Conservation (phyloP, 495 filamentous ascomycete genomes). For the Penicillium manginii region DNA sequence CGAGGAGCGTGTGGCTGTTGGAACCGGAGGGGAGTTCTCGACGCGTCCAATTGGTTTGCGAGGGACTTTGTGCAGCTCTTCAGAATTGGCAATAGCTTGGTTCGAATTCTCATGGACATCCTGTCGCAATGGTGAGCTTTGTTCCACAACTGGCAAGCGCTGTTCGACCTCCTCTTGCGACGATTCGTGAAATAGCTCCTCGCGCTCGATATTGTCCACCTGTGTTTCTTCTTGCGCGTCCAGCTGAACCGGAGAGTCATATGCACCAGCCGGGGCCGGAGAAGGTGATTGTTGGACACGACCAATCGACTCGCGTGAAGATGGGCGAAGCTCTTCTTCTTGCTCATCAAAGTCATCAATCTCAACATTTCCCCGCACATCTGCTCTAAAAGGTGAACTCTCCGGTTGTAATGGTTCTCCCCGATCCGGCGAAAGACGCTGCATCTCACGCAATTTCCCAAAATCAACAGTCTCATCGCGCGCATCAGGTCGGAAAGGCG, state of each 20-base stretch:
- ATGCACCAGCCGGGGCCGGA: not conserved
- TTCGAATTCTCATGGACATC: slow-evolving; percentile 1
- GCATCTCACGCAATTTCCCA: slow-evolving; percentile 5
- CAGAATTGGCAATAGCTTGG: not conserved
- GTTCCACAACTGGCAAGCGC: not conserved
- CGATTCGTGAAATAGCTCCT: not conserved
- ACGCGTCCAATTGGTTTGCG: slow-evolving; percentile 3
- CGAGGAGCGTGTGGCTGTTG: not conserved
- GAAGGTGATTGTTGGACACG: not conserved
- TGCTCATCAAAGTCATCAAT: not conserved
- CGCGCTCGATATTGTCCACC: not conserved
- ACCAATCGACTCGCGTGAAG: not conserved
- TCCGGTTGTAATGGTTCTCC: slow-evolving; percentile 1
- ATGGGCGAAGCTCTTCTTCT: not conserved
- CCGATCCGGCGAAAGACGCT: slow-evolving; percentile 3
- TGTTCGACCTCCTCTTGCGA: not conserved
- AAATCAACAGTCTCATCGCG: slow-evolving; percentile 10
- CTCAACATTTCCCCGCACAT: not conserved
- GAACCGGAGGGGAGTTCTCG: slow-evolving; percentile 2
- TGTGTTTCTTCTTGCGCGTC: not conserved
- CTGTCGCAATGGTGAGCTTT: not conserved
- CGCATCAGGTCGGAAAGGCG: slow-evolving; percentile 36
- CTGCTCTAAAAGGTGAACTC: slow-evolving; percentile 16
- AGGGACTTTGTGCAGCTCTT: not conserved
- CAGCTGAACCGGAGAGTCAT: not conserved